Evolutionary conservation across 2,329 filamentous ascomycete species (phyloP), one percentile per base, ranked within the genome.

Genomic region (Aureobasidium sp.): DNA sequence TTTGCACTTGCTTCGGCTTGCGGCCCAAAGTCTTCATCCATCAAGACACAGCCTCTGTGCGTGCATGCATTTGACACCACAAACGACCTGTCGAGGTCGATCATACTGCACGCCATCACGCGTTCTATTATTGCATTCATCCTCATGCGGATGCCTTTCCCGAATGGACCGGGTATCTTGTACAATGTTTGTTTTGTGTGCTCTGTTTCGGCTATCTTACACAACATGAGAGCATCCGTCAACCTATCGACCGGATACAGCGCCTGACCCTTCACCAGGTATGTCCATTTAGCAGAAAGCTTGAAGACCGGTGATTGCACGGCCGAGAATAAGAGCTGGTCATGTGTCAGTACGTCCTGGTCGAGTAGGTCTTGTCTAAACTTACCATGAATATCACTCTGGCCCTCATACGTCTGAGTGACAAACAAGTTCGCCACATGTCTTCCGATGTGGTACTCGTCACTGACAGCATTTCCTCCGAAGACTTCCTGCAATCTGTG

Each of bases 361-460:
- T 15, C 12, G 31, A 20, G 15, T 12, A n/a, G 14, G 25, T 31
- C 37, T 41, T 27, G 27, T 11, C 47, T n/a, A 31, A 51, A 84
- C 89, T 83, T 78, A 93, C 91, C 85, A 75, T 97, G 94, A 73
- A 97, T 97, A 76, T 97, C 94, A 72, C 92, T 97, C 77, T 97
- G 94, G 25, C 94, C 94, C 78, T 99, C 94, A 69, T 99, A 99
- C 1, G 93, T 97, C 78, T 97, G 93, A 61, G 93, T 95, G 59
- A 99, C 94, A 75, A 95, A 99, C 66, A 99, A 76, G 74, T 99
- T 99, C 62, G 93, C 88, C 63, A 97, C 94, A 78, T 97, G 94
- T 66, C 94, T 85, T 17, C 91, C 94, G 71, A 99, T 97, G 65
- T 87, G 86, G 72, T 97, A 99, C 78, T 99, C 94, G 70, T 99